Base-by-base conservation (phyloP, 345 rosid genomes). In the Rhodomyrtus tomentosa region DNA sequence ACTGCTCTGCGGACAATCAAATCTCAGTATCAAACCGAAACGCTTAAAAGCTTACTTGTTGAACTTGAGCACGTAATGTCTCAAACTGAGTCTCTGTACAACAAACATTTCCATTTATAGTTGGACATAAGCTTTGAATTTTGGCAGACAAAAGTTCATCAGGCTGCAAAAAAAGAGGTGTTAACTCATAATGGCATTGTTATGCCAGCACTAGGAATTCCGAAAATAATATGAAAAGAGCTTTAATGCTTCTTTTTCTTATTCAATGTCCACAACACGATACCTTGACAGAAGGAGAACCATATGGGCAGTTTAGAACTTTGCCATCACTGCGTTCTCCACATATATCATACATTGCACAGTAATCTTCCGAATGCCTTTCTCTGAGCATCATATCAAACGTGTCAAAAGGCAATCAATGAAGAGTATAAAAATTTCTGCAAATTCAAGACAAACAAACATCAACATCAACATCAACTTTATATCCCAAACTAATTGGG, bases 341-440 rank as follows among this genome's bases (percentile, higher is more conserved):
- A 55, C 99, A 97, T 74, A 97, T 94, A 90, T 91, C 96, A 83
- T 95, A 97, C 99, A 97, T 97, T 18, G 98, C 94, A 89, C 99
- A 97, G 84, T 92, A 94, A 45, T 92, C 98, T 82, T 89, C 89
- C 42, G 96, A 89, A 91, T 96, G 99, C 81, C 85, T 92, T 84
- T 88, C 90, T 81, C 94, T 91, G 86, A 84, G 29, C 87, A 87
- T 83, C 21, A 83, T 24, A 86, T 42, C 76, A 62, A 50, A 53
- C 13, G 79, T 45, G 52, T 9, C 55, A n/a, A 49, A 14, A 27
- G 38, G 36, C 29, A n/a, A 80, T 15, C 38, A 49, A 49, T 10
- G 38, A 49, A 80, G 32, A 49, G n/a, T 16, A 82, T n/a, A 50
- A 82, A 32, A 32, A 32, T 32, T 62, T 62, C 76, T 6, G 50